phyloP scores from a whole-genome alignment of 2,329 filamentous ascomycete species.

The Zymoseptoria brevis region DNA sequence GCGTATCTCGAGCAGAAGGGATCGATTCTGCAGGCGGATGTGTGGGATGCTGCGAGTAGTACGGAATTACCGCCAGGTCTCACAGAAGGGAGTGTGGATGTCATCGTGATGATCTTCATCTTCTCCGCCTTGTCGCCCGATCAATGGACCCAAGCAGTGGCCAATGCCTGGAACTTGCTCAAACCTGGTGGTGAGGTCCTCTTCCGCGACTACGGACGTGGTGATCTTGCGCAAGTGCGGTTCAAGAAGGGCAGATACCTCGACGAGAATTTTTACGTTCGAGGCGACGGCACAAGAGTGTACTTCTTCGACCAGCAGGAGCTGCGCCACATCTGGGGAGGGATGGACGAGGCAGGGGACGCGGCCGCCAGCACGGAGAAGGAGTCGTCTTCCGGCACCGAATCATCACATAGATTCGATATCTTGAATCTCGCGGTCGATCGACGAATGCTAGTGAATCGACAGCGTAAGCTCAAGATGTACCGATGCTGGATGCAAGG shows the following conservation, averaged over 20 bases:
- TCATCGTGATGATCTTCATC: constrained; percentile 93
- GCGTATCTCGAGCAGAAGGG: constrained; percentile 54
- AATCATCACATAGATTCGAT: constrained; percentile 44
- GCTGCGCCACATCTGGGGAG: constrained; percentile 65
- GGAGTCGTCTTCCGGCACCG: constrained; percentile 6
- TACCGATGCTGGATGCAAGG: constrained; percentile 95
- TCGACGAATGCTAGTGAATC: constrained; percentile 82
- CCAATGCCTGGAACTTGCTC: constrained; percentile 71
- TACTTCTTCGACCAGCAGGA: constrained; percentile 95
- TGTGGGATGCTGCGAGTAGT: constrained; percentile 77
- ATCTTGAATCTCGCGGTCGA: constrained; percentile 75
- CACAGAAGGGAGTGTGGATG: constrained; percentile 70
- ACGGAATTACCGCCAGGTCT: constrained; percentile 65
- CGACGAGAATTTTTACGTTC: constrained; percentile 94
- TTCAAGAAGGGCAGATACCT: constrained; percentile 94
- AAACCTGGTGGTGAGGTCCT: constrained; percentile 90
- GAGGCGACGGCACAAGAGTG: constrained; percentile 89
- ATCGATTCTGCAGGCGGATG: constrained; percentile 71
- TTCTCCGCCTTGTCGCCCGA: constrained; percentile 81
- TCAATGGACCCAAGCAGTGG: constrained; percentile 77
- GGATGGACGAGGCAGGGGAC: constrained; percentile 19
- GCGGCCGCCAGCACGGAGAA: constrained; percentile 16
- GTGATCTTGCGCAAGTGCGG: constrained; percentile 89
- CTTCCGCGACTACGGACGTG: constrained; percentile 93
- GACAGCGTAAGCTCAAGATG: constrained; percentile 89